phyloP scores from a whole-genome alignment of 2,329 filamentous ascomycete genomes.

The Colletotrichum shisoi region DNA sequence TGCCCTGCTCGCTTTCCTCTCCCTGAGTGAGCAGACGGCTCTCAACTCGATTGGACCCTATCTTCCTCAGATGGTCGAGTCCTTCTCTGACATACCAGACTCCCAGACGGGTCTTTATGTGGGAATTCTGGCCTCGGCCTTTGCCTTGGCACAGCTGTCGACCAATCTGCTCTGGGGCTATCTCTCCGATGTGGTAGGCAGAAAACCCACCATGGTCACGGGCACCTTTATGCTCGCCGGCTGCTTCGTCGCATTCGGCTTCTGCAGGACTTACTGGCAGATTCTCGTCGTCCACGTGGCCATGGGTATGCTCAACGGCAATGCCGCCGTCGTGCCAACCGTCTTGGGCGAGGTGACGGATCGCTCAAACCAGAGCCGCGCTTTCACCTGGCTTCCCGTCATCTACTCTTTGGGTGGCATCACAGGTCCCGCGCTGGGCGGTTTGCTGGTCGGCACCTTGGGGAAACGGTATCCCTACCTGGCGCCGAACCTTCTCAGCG shows the following conservation, averaged over 20 bases:
- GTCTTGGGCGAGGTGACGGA: constrained; percentile 95
- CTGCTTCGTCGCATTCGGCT: constrained; percentile 87
- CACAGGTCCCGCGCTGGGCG: constrained; percentile 90
- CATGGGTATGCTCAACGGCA: constrained; percentile 95
- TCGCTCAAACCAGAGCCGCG: constrained; percentile 89
- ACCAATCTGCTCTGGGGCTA: constrained; percentile 95
- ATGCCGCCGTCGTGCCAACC: constrained; percentile 91
- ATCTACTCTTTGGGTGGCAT: constrained; percentile 96
- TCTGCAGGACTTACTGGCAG: constrained; percentile 83
- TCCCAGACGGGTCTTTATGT: constrained; percentile 84
- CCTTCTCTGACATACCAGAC: constrained; percentile 79
- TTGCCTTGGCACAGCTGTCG: constrained; percentile 88
- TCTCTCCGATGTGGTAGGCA: constrained; percentile 78
- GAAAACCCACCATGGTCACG: constrained; percentile 81
- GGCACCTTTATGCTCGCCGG: constrained; percentile 83
- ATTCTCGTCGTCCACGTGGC: constrained; percentile 83
- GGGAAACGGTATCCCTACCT: constrained; percentile 79
- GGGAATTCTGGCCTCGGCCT: constrained; percentile 86
- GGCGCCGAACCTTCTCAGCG: constrained; percentile 81
- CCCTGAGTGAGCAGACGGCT: constrained; percentile 92
- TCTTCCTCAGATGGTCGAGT: constrained; percentile 87
- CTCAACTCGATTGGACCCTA: constrained; percentile 97
- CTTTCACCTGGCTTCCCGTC: constrained; percentile 92
- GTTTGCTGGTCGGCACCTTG: constrained; percentile 74
- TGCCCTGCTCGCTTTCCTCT: constrained; percentile 83